Evolutionary conservation across 306 rosid genomes (phyloP), one percentile per base, ranked within the genome.

Genomic region (Trifolium fragiferum): DNA sequence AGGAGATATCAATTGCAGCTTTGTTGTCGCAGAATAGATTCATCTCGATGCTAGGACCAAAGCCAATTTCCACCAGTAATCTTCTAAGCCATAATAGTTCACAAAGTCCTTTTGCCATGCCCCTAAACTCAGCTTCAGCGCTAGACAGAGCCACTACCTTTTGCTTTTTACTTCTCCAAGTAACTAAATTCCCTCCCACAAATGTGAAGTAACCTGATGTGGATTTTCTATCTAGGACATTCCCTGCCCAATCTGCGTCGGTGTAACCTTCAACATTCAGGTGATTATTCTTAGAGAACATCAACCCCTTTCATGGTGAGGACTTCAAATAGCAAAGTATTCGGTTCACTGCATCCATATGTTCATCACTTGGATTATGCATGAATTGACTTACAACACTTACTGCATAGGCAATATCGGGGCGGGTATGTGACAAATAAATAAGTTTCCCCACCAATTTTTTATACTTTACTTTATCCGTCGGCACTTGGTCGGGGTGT

Each of bases 21-120:
- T 43, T 43, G 15, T 43, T 43, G 49, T 43, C 15, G 5, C 49
- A 43, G 15, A 43, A 43, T 4, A 43, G 5, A 11, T 11, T 43
- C 49, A 43, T 43, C 49, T 43, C 49, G 14, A 43, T 49, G 20
- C 55, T 49, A 3, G 55, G 55, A 49, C 20, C 55, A 49, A n/a
- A 15, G 9, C 55, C 55, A 49, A 49, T 49, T 8, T 49, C 55
- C 20, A n/a, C 13, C 9, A 49, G 55, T 49, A 49, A 8, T 7
- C 55, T 49, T 60, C 15, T 43, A 10, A 43, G 15, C 49, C 49
- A 43, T 43, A 43, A 43, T 4, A 43, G 15, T 43, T 43, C 43
- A 60, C 66, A 60, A 30, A 60, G 65, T 25, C 65, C 65, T 59
- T 59, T 59, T 10, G 65, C 18, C 38, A 59, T 59, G 38, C 65